These are phyloP conservation scores for Penicillium bovifimosum DNA, from an alignment of 495 filamentous ascomycete species.

Conservation along the genomic window DNA sequence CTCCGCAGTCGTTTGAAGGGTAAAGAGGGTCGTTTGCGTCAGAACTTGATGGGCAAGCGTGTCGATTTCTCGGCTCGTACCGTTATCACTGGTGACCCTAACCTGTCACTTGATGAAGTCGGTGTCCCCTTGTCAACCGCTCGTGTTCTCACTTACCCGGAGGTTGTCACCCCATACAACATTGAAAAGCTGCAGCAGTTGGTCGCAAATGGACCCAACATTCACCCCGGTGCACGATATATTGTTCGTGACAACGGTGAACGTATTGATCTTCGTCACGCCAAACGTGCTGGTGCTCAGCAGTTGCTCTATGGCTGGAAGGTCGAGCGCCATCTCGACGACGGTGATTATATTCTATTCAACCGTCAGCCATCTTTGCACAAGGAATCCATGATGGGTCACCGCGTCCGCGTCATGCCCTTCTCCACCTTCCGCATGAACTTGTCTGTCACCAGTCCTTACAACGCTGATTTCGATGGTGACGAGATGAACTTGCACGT, in stretches of 20 bases:
- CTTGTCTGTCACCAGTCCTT: conserved; percentile 93
- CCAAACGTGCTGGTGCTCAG: conserved; percentile 75
- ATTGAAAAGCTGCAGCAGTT: conserved; percentile 83
- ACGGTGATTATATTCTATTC: conserved; percentile 97
- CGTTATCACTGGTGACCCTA: conserved; percentile 97
- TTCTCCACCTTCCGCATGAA: conserved; percentile 98
- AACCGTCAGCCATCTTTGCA: conserved; percentile 98
- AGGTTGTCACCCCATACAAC: conserved; percentile 97
- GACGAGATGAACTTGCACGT: conserved; percentile 99
- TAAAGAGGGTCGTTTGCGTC: conserved; percentile 94
- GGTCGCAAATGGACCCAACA: conserved; percentile 87
- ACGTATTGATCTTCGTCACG: conserved; percentile 88
- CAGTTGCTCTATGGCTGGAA: conserved; percentile 95
- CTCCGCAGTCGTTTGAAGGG: conserved; percentile 96
- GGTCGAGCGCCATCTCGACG: conserved; percentile 90
- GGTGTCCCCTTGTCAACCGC: conserved; percentile 90
- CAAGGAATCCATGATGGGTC: conserved; percentile 99
- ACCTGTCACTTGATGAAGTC: conserved; percentile 91
- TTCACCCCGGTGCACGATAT: conserved; percentile 92
- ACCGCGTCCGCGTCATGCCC: conserved; percentile 94
- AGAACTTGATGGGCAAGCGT: conserved; percentile 99
- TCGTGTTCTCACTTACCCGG: conserved; percentile 85
- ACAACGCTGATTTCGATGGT: conserved; percentile 99
- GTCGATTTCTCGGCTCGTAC: conserved; percentile 99
- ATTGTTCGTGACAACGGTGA: conserved; percentile 89